These are phyloP conservation scores for Oxyria digyna DNA, from an alignment of 148 eudicot species.

Conservation along the genomic window DNA sequence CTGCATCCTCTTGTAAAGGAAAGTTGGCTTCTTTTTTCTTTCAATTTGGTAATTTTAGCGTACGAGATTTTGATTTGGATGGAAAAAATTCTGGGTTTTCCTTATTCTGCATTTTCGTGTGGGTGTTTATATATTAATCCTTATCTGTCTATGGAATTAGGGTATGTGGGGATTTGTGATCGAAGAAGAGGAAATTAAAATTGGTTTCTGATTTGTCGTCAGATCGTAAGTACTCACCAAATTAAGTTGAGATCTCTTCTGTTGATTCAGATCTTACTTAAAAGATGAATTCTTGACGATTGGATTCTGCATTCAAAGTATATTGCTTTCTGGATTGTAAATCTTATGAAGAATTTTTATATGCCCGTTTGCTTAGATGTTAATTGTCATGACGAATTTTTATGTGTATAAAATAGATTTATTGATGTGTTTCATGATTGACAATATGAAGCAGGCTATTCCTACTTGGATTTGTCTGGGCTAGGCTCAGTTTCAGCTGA, in stretches of 20 bases:
- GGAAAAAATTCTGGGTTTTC: background rate
- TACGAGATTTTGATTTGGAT: background rate
- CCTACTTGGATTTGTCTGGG: background rate
- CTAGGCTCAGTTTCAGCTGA: conserved; percentile 5
- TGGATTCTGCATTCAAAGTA: background rate
- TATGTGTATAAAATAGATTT: background rate
- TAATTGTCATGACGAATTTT: background rate
- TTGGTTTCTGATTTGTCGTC: background rate
- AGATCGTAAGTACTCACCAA: background rate
- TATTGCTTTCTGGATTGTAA: background rate
- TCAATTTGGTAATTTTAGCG: background rate
- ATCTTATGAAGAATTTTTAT: background rate
- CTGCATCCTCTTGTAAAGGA: background rate
- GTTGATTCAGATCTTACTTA: background rate
- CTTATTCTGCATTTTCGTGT: background rate
- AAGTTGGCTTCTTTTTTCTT: background rate
- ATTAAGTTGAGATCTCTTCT: conserved; percentile 1
- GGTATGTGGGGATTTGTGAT: background rate
- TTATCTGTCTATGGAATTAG: background rate
- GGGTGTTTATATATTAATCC: background rate
- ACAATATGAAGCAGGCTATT: conserved; percentile 3
- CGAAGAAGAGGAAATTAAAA: background rate
- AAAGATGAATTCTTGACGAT: background rate
- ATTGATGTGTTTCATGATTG: background rate
- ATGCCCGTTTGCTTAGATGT: background rate